Evolutionary conservation across 805 yeast genomes (phyloP), one percentile per base, ranked within the genome.

Genomic region (Kazachstania martiniae): DNA sequence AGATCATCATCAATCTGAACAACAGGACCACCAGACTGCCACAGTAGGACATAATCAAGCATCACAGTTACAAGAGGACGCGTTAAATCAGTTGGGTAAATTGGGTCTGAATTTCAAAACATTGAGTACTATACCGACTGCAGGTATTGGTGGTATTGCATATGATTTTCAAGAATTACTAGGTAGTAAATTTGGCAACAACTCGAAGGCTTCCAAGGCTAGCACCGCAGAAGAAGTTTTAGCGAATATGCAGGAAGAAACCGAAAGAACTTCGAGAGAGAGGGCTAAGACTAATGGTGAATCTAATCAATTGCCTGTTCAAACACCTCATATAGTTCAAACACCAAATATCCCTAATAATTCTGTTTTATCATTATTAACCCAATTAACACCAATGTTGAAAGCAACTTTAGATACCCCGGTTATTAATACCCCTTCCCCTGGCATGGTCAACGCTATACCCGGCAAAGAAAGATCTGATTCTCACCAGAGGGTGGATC

Each of bases 111-210:
- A 43, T 26, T 27, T 37, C 5, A 41, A 39, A 26, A 42, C 30
- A 9, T 25, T 36, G 12, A 47, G 46, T 3, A 40, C 40, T 30
- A 39, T 47, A 25, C 53, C 56, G 14, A 49, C 54, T 1, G 56
- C 53, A 6, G 56, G 56, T 12, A 44, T 51, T 15, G 56, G 56
- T 31, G 58, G 58, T 35, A 46, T 53, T 5, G 47, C 50, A 3
- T 53, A 51, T 29, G 56, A 53, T 33, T 47, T 50, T 24, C 52
- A 53, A 35, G 58, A 53, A 23, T 27, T 53, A 8, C 31, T 51
- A 15, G 50, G 49, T 13, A 12, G 44, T 21, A 49, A 49, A 22
- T 24, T 40, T 13, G 42, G 39, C 19, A 25, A 29, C 12, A 42
- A 37, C 40, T 39, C 38, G 36, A 41, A 36, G 25, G 40, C 41